Evolutionary conservation across 2,329 filamentous ascomycete species (phyloP).

Genomic region (Sordariomycetes sp.): DNA sequence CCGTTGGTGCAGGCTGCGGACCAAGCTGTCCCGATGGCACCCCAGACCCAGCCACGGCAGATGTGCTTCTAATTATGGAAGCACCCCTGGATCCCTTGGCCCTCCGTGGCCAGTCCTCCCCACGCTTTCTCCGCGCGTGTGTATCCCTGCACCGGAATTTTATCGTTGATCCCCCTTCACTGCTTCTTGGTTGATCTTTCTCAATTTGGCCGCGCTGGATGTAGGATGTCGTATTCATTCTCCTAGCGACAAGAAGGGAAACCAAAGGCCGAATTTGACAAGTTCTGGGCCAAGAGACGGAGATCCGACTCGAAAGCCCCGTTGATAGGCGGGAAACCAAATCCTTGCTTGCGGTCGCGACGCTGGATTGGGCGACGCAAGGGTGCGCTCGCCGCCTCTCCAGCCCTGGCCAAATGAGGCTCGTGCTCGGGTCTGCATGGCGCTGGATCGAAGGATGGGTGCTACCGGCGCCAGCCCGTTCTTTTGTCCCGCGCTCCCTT

Average conservation of each 20-base stretch:
- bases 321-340: neutral
- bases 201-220: neutral
- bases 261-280: neutral
- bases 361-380: neutral
- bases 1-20: neutral
- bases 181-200: neutral
- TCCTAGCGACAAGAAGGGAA: neutral
- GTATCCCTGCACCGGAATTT: neutral
- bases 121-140: neutral
- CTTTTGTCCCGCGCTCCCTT: neutral
- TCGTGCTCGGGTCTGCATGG: neutral
- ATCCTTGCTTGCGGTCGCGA: neutral
- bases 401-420: neutral
- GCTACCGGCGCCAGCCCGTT: neutral
- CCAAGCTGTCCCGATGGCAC: neutral
- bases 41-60: neutral
- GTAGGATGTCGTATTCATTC: neutral
- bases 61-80: neutral
- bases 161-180: neutral
- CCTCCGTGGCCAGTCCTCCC: neutral
- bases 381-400: neutral
- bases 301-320: neutral
- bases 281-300: neutral
- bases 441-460: neutral
- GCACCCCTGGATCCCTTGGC: neutral